These are phyloP conservation scores for Trichoderma koningiopsis DNA, from an alignment of 2,329 filamentous ascomycete species.

Conservation along the genomic window DNA sequence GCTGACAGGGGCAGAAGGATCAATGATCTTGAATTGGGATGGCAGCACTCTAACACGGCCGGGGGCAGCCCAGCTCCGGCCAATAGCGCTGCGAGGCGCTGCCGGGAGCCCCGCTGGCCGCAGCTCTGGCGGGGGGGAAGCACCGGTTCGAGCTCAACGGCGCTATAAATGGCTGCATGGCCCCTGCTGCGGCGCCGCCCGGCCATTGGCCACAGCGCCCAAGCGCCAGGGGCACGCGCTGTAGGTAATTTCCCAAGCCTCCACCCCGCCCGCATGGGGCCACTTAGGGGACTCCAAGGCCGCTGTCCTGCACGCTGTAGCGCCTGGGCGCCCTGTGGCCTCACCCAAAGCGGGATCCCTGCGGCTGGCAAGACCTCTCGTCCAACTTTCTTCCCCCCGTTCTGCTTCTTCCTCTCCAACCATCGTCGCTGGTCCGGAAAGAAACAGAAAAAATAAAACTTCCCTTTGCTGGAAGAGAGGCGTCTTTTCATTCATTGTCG, in stretches of 20 bases:
- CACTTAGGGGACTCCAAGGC: conserved; percentile 16
- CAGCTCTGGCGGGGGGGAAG: neutral
- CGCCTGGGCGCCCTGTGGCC: conserved; percentile 15
- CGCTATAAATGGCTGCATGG: conserved; percentile 16
- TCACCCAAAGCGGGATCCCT: neutral
- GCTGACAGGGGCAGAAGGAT: neutral
- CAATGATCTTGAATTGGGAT: neutral
- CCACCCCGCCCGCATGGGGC: conserved; percentile 15
- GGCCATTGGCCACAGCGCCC: conserved; percentile 18
- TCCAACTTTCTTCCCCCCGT: conserved; percentile 5
- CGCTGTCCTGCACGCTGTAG: conserved; percentile 25
- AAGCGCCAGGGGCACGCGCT: conserved; percentile 24
- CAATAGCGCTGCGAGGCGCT: conserved; percentile 15
- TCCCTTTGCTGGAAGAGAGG: conserved; percentile 18
- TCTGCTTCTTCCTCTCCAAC: conserved; percentile 19
- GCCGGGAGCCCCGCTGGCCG: conserved; percentile 12
- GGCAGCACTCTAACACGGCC: neutral
- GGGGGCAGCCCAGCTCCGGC: neutral
- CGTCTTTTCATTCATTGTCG: conserved; percentile 27
- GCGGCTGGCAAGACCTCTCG: neutral
- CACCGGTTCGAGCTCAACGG: neutral
- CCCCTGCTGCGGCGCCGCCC: conserved; percentile 1
- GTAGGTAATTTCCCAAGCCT: conserved; percentile 22
- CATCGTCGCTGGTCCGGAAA: conserved; percentile 28
- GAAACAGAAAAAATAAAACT: conserved; percentile 1